Base-by-base conservation (phyloP, 768 basidiomycete genomes). In the Myochromella boudieri region DNA sequence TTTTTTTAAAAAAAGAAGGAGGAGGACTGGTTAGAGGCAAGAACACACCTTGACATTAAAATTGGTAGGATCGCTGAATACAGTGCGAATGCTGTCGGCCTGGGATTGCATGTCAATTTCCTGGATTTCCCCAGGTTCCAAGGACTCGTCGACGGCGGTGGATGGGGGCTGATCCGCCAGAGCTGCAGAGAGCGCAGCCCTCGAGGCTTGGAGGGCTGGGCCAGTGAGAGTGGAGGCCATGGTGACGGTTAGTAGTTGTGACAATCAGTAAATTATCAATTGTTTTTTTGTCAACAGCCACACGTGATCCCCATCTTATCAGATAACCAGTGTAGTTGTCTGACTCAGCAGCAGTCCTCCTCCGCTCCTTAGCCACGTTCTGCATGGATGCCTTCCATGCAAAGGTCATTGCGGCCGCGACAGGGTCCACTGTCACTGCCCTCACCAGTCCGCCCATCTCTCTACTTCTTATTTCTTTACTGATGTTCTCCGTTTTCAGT, bases 21-120 rank as follows among this genome's bases (percentile, higher is more conserved):
- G 5, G 36, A 27, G 18, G 18, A 49, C 18, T 6, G 59, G n/a
- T n/a, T n/a, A n/a, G n/a, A n/a, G n/a, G n/a, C n/a, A n/a, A 14
- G 14, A 24, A 33, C 62, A 37, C 39, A 95, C 95, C 77, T 97
- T 98, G 72, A 97, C 93, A 62, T 95, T 97, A 72, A 97, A 98
- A 60, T 89, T 89, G 59, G 78, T 83, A 17, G 91, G 85, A 70
- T 95, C 89, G 59, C 81, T 93, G 69, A 99, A 97, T 38, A 99
- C 90, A 18, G 97, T 98, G 56, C 86, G 80, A 60, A 94, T 88
- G 45, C 75, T 79, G 45, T 91, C 87, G 28, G 87, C 87, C 63
- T 90, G 88, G 22, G 81, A 78, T 57, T 87, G 76, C 86, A 91
- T 88, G 60, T 89, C 84, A 37, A 89, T 77, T 64, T 93, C 93